Conservation (phyloP, 2,329 filamentous ascomycete genomes). For the Trichoderma sp. region DNA sequence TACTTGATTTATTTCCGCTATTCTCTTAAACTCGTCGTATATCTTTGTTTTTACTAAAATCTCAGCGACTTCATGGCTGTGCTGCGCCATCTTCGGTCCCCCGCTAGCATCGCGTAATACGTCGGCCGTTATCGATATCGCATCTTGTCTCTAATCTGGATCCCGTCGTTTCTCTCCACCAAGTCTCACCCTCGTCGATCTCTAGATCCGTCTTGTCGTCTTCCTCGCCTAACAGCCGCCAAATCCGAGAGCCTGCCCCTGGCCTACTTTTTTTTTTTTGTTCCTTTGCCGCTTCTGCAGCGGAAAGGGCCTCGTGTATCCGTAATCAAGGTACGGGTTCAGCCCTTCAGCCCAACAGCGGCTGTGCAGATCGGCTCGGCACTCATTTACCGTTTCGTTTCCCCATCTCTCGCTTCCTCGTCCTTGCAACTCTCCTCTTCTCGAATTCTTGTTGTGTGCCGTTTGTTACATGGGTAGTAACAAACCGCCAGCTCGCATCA, state of each 20-base stretch:
- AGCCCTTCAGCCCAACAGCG: slow-evolving; percentile 8
- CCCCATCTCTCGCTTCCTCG: background rate
- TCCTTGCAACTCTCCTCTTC: background rate
- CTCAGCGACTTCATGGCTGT: background rate
- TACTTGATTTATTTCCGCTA: background rate
- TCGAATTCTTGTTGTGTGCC: background rate
- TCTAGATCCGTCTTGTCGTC: slow-evolving; percentile 20
- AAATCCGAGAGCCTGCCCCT: slow-evolving; percentile 13
- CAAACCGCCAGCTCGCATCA: slow-evolving; percentile 40
- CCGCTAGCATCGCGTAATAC: slow-evolving; percentile 20
- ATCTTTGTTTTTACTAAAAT: background rate
- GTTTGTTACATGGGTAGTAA: slow-evolving; percentile 49
- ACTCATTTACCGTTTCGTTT: background rate
- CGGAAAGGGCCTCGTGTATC: slow-evolving; percentile 14
- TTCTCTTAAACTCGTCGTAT: background rate
- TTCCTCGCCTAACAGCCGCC: slow-evolving; percentile 21
- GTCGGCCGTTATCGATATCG: slow-evolving; percentile 21
- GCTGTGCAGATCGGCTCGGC: slow-evolving; percentile 2
- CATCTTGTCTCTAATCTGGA: background rate
- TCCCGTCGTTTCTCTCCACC: slow-evolving; percentile 3
- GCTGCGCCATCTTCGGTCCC: slow-evolving; percentile 19
- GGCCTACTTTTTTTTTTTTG: background rate
- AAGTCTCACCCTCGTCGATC: slow-evolving; percentile 26
- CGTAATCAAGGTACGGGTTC: slow-evolving; percentile 20
- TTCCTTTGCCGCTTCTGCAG: background rate